These are phyloP conservation scores for Paramecium tetraurelia DNA, from an alignment of 73 alveolate genomes.

Conservation along the genomic window DNA sequence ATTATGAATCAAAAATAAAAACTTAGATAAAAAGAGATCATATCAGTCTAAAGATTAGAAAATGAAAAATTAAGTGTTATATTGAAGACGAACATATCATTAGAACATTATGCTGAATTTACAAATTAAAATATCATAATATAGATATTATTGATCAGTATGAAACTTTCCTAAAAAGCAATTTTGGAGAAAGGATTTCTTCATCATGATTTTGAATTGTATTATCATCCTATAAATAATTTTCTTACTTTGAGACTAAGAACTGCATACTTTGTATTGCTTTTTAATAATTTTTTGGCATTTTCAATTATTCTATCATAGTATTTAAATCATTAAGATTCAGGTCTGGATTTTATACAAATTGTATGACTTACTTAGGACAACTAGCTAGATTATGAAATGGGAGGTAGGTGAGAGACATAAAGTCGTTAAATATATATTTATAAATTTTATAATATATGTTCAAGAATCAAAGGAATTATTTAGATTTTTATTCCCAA, in stretches of 20 bases:
- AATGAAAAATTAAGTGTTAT: no score
- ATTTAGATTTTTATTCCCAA: background rate
- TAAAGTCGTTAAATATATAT: background rate
- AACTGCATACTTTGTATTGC: background rate
- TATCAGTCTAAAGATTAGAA: background rate
- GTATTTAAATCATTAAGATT: background rate
- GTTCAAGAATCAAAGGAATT: background rate
- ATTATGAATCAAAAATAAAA: background rate
- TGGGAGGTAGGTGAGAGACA: background rate
- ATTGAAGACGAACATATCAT: no score
- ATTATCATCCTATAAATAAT: conserved; percentile 1
- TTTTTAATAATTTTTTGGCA: conserved; percentile 12
- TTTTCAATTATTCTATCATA: background rate
- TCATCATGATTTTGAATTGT: background rate
- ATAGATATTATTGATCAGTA: background rate
- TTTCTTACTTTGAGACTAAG: background rate
- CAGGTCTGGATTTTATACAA: background rate
- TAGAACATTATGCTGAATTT: background rate
- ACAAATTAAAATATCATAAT: background rate
- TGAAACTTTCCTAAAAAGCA: background rate
- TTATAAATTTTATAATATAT: background rate
- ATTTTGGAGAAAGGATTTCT: background rate
- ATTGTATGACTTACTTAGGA: background rate
- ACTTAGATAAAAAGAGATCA: background rate
- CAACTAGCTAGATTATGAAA: conserved; percentile 11